Evolutionary conservation across 2,329 filamentous ascomycete species (phyloP), one percentile per base, ranked within the genome.

Genomic region (Curvularia hawaiiensis): DNA sequence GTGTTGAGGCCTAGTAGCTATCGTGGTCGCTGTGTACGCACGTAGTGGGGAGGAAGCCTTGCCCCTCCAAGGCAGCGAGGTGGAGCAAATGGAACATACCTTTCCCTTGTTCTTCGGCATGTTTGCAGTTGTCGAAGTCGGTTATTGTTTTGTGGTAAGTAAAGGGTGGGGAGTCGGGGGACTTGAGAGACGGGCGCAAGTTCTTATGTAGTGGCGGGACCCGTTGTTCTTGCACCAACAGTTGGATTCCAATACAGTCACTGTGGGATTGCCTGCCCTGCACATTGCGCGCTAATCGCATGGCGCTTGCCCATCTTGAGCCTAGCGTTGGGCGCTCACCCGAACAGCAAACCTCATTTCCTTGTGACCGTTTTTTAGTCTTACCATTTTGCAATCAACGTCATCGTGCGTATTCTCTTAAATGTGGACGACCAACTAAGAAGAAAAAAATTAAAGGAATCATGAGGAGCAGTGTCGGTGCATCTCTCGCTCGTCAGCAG

Each of bases 61-160:
- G 48, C 61, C 58, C 62, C 61, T 54, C 65, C 44, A 39, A 31
- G 41, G 30, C 24, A 40, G 24, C 16, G 24, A 30, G 22, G 22
- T n/a, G 7, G 40, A 40, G 10, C 18, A 22, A 47, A 24, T 44
- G n/a, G 30, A 12, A 68, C 71, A 77, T 84, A 96, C 92, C 84
- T 97, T 97, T 93, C 93, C 93, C 89, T 97, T 97, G 80, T 97
- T 97, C 91, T 97, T 97, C 76, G 93, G 93, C 93, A 97, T 97
- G 62, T 80, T 88, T 80, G 70, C 65, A 52, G 56, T 48, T 59
- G 62, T 55, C 47, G 56, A 38, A 60, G 52, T 40, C n/a, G 35
- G 16, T 18, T 38, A 8, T 38, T 38, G 7, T 31, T 40, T 41
- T 50, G 47, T 50, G 48, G 49, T 28, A 10, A 46, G 33, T 44